Conservation (phyloP, 1,284 basidiomycete genomes). For the Apiotrichum siamense region DNA sequence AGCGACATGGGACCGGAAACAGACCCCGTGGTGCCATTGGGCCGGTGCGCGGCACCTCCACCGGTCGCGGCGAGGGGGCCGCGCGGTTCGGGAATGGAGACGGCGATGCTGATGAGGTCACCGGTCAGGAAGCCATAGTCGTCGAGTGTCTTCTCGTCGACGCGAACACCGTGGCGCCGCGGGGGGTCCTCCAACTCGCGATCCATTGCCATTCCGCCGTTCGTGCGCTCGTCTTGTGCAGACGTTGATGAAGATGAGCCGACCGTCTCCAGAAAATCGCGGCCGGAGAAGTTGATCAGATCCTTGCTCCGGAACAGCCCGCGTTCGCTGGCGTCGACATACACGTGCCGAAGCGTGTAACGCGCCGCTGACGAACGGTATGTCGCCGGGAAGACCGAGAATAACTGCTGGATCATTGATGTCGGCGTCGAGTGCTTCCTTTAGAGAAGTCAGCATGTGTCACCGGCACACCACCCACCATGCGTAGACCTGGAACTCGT, state of each 20-base stretch:
- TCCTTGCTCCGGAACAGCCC: conserved; percentile 37
- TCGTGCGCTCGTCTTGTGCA: neutral
- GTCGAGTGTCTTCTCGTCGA: conserved; percentile 38
- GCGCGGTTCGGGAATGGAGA: conserved; percentile 35
- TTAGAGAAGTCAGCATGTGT: neutral
- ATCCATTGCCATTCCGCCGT: conserved; percentile 8
- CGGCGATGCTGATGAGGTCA: conserved; percentile 33
- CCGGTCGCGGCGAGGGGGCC: neutral
- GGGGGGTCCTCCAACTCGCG: conserved; percentile 20
- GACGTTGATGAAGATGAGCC: conserved; percentile 1
- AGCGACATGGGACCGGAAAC: no score
- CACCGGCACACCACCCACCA: conserved; percentile 33
- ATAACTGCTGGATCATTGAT: conserved; percentile 35
- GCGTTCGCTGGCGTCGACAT: conserved; percentile 39
- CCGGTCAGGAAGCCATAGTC: conserved; percentile 40
- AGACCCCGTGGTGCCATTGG: no score
- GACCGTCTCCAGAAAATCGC: conserved; percentile 25
- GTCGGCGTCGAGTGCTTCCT: conserved; percentile 40
- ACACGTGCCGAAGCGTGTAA: conserved; percentile 39
- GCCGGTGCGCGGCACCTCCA: neutral
- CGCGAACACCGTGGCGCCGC: conserved; percentile 4
- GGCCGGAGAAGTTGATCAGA: conserved; percentile 31
- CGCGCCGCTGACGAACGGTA: conserved; percentile 38
- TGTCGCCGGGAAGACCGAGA: conserved; percentile 33
- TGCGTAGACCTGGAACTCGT: conserved; percentile 40